Conservation (phyloP, 805 yeast species). For the Saturnispora besseyi region DNA sequence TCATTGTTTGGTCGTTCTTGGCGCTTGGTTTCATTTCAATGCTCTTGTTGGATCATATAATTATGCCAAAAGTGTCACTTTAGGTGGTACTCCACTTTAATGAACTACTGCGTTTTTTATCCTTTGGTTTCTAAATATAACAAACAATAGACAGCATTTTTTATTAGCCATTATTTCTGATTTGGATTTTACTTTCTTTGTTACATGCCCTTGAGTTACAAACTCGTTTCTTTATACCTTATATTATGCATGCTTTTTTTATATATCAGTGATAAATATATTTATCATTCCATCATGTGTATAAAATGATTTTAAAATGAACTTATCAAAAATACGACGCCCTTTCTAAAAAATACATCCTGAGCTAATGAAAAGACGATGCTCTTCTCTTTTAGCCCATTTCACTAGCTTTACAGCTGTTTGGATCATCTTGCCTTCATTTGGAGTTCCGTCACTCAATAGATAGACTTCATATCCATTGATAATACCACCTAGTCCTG, state of each 20-base stretch:
- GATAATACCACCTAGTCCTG: constrained; percentile 21
- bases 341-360: constrained; percentile 49
- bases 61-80: constrained; percentile 31
- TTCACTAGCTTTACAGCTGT: constrained; percentile 57
- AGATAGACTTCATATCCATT: constrained; percentile 51
- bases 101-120: not conserved
- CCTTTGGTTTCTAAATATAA: not conserved
- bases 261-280: not conserved
- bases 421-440: constrained; percentile 46
- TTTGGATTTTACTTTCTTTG: not conserved
- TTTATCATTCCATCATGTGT: not conserved
- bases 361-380: constrained; percentile 61
- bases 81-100: constrained; percentile 6
- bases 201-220: not conserved
- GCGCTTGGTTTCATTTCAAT: constrained; percentile 63
- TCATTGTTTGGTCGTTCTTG: constrained; percentile 67
- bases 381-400: constrained; percentile 71
- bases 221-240: not conserved
- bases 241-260: not conserved
- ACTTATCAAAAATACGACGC: not conserved
- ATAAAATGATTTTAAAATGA: not conserved
- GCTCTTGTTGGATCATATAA: constrained; percentile 53
- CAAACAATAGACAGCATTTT: not conserved
- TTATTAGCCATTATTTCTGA: not conserved
- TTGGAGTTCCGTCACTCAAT: constrained; percentile 45